These are phyloP conservation scores for Geosmithia morbida DNA, from an alignment of 2,329 filamentous ascomycete species.

Conservation along the genomic window DNA sequence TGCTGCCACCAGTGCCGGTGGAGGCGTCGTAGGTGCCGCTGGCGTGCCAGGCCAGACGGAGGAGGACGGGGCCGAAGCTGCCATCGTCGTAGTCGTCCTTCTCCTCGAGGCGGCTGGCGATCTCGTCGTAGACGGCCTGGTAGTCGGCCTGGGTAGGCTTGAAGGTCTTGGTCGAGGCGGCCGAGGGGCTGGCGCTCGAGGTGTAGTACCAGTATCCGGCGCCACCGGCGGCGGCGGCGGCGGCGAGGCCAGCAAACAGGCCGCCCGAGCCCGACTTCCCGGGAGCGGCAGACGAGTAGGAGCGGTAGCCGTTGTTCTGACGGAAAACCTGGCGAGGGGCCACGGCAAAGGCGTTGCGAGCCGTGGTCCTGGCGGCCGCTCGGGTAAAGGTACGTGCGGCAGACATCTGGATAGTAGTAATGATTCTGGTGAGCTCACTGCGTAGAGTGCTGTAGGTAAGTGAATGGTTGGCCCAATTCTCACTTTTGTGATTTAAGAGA, in stretches of 20 bases:
- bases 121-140: slow-evolving; percentile 85
- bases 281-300: slow-evolving; percentile 60
- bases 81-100: slow-evolving; percentile 94
- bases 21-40: slow-evolving; percentile 84
- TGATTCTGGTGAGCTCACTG: neutral
- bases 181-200: slow-evolving; percentile 32
- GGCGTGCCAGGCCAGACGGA: slow-evolving; percentile 88
- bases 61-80: slow-evolving; percentile 81
- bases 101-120: slow-evolving; percentile 69
- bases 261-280: slow-evolving; percentile 33
- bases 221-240: slow-evolving; percentile 41
- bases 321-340: slow-evolving; percentile 56
- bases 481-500: too few relatives aligned
- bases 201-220: slow-evolving; percentile 54
- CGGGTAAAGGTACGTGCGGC: slow-evolving; percentile 40
- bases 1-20: slow-evolving; percentile 82
- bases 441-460: neutral
- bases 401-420: slow-evolving; percentile 17
- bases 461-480: neutral
- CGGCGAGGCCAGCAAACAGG: slow-evolving; percentile 44
- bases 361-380: slow-evolving; percentile 41
- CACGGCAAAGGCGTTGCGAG: slow-evolving; percentile 42
- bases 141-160: slow-evolving; percentile 74
- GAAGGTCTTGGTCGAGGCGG: slow-evolving; percentile 43
- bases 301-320: slow-evolving; percentile 40